These are phyloP conservation scores for Pogostemon cablin DNA, from an alignment of 257 asterid genomes.

Conservation along the genomic window DNA sequence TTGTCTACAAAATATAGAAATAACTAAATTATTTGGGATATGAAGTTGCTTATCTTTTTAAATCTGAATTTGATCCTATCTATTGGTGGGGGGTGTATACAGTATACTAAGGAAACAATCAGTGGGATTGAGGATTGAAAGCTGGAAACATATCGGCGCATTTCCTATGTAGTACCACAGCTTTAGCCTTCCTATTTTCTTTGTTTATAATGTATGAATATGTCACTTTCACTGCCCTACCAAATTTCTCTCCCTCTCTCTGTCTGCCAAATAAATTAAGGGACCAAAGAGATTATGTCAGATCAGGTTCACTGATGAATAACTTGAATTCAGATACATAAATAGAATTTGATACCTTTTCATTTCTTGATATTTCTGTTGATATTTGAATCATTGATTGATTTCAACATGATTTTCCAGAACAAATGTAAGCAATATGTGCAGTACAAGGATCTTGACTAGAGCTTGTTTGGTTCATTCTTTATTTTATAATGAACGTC, in stretches of 20 bases:
- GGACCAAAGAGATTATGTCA: too few relatives aligned
- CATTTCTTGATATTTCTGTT: neutral
- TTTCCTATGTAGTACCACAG: neutral
- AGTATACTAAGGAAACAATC: neutral
- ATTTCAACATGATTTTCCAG: neutral
- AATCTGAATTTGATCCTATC: neutral
- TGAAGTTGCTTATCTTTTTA: neutral
- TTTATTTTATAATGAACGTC: conserved; percentile 7
- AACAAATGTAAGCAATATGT: neutral
- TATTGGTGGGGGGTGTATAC: neutral
- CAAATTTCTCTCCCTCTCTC: neutral
- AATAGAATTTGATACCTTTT: neutral
- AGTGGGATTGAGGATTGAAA: neutral
- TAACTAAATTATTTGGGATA: neutral
- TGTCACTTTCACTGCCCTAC: neutral
- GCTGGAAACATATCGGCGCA: neutral
- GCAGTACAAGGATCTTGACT: neutral
- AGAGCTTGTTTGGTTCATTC: neutral
- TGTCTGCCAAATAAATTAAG: too few relatives aligned
- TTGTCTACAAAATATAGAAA: conserved; percentile 1
- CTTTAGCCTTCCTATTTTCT: neutral
- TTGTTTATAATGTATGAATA: too few relatives aligned
- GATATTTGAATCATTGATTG: neutral
- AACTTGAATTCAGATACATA: neutral
- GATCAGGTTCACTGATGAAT: neutral